Percentiles rank a stretch among this genome's conserved stretches.
Evolutionary conservation across 2,329 filamentous ascomycete genomes (phyloP).

Genomic region (Venturia oleaginea): DNA sequence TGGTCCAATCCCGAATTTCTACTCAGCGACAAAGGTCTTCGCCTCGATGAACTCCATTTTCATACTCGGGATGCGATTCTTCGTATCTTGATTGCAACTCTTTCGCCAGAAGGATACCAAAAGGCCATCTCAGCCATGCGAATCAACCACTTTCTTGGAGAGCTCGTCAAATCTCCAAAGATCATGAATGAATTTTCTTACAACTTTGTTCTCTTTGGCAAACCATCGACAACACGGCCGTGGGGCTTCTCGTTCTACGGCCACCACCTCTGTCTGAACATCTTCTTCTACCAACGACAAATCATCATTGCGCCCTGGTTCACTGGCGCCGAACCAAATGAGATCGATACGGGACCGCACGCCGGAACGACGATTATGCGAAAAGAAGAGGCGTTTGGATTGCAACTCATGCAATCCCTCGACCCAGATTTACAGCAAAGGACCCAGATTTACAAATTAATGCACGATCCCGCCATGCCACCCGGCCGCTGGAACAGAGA

Average conservation of each 20-base stretch:
- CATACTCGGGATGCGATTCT: slow-evolving; percentile 38
- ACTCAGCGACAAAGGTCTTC: slow-evolving; percentile 57
- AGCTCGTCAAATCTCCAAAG: slow-evolving; percentile 50
- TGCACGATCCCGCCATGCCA: slow-evolving; percentile 50
- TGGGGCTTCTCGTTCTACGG: slow-evolving; percentile 73
- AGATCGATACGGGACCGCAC: slow-evolving; percentile 57
- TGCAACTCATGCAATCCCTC: slow-evolving; percentile 62
- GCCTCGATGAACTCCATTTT: slow-evolving; percentile 53
- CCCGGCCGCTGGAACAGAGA: slow-evolving; percentile 68
- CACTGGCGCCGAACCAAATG: slow-evolving; percentile 70
- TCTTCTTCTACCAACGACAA: slow-evolving; percentile 57
- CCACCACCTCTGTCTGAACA: slow-evolving; percentile 66
- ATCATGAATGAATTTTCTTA: slow-evolving; percentile 70
- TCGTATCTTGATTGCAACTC: slow-evolving; percentile 45
- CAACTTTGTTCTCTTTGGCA: slow-evolving; percentile 64
- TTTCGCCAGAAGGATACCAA: slow-evolving; percentile 61
- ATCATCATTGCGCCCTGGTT: slow-evolving; percentile 67
- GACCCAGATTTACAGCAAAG: slow-evolving; percentile 34
- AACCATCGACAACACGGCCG: slow-evolving; percentile 45
- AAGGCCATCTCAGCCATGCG: slow-evolving; percentile 64
- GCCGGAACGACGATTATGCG: slow-evolving; percentile 58
- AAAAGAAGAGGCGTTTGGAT: slow-evolving; percentile 53
- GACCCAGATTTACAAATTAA: slow-evolving; percentile 49
- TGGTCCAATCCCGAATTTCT: slow-evolving; percentile 68
- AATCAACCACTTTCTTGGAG: slow-evolving; percentile 66